Conservation (phyloP, 2,329 filamentous ascomycete genomes). For the Fusarium floridanum region DNA sequence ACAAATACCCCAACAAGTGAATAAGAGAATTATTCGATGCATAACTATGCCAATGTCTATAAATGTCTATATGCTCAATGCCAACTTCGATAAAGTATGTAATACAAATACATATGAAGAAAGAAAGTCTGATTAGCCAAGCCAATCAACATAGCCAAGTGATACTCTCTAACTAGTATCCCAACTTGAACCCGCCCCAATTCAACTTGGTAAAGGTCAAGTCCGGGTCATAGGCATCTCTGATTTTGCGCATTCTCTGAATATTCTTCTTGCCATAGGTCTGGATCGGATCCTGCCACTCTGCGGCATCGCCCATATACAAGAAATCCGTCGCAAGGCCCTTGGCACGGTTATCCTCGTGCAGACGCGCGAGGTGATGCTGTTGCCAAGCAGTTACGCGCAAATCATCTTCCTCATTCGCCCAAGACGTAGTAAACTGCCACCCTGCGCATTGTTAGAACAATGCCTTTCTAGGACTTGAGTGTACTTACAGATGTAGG, state of each 20-base stretch:
- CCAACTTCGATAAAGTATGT: not conserved
- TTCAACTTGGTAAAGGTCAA: constrained; percentile 49
- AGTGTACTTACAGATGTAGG: constrained; percentile 10
- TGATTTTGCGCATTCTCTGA: constrained; percentile 47
- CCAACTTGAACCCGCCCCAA: constrained; percentile 53
- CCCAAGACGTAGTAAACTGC: constrained; percentile 56
- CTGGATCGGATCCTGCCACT: constrained; percentile 53
- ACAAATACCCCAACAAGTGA: no score
- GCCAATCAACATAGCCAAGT: not conserved
- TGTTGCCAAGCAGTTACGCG: constrained; percentile 50
- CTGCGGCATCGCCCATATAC: constrained; percentile 41
- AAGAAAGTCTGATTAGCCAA: not conserved
- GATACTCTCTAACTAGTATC: not conserved
- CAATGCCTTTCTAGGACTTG: not conserved
- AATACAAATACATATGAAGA: not conserved
- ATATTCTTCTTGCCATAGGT: constrained; percentile 52
- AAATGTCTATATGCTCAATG: not conserved
- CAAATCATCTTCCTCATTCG: constrained; percentile 50
- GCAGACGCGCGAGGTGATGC: constrained; percentile 46
- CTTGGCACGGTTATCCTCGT: constrained; percentile 49
- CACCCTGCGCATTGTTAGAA: constrained; percentile 45
- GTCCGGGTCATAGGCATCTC: constrained; percentile 50
- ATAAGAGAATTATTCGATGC: not conserved
- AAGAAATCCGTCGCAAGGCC: constrained; percentile 50
- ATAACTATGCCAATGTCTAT: not conserved